Evolutionary conservation across 805 yeast genomes (phyloP), one percentile per base, ranked within the genome.

Genomic region (Yarrowia keelungensis): DNA sequence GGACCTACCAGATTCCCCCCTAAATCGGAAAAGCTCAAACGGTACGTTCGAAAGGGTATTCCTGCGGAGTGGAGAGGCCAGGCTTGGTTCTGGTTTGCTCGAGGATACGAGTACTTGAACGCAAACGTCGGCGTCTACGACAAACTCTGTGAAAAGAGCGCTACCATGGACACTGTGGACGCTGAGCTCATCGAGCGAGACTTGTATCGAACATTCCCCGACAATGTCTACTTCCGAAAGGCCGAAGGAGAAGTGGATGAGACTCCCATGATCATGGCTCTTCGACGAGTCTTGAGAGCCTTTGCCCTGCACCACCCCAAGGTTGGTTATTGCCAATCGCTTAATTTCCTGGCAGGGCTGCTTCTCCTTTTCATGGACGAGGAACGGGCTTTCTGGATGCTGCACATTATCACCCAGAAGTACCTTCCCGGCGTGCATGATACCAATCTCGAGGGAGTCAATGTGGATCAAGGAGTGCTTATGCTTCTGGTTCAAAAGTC

Each of bases 1-100:
- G 71, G 69, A 9, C 95, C 96, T 0, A 79, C 81, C 0, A 77
- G 91, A 71, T 91, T 89, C 72, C 97, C 97, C 0, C 86, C 94
- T 0, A 85, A 84, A 70, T 89, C 92, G 3, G 93, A 89, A 69
- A 91, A 89, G 72, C 56, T 67, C 41, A 89, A 90, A 74, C 84
- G 96, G 69, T 88, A 91, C 74, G 86, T 95, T 12, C 84, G 98
- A 69, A 90, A 90, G 76, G 99, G 99, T 12, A 88, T 94, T 11
- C 98, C 99, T 0, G 93, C 97, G 0, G 97, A 92, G 76, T 94
- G 97, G 98, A 82, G 99, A 72, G 99, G 99, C 1, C 85, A 86
- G 72, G 97, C 98, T 0, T 94, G 99, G 99, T 94, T 95, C 83
- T 89, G 87, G 81, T 94, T 91, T 77, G 97, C 97, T 9, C 87